A percentile compares a stretch with the other conserved stretches of the same genome.
phyloP scores from a whole-genome alignment of 768 basidiomycete species.

The Russula dissimulans region DNA sequence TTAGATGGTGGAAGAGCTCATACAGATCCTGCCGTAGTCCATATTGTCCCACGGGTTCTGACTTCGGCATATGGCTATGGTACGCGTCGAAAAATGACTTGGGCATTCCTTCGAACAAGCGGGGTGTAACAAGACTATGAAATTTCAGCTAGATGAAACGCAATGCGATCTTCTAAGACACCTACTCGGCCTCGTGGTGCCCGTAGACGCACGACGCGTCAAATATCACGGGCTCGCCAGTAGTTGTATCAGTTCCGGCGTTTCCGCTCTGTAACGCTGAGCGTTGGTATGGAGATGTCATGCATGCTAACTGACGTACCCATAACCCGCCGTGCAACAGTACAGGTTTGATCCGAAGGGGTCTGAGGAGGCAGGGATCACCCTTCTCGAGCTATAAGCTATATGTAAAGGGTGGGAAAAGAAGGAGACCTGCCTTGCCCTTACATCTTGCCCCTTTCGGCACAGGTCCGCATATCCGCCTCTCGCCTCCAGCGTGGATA shows the following conservation, averaged over 20 bases:
- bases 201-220: constrained; percentile 76
- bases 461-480: constrained; percentile 39
- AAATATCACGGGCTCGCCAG: constrained; percentile 57
- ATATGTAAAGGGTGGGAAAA: not conserved
- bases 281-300: not conserved
- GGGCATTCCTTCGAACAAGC: constrained; percentile 73
- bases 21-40: constrained; percentile 58
- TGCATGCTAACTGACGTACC: constrained; percentile 35
- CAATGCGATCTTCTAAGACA: not conserved
- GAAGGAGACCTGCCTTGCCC: constrained; percentile 29
- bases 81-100: constrained; percentile 54
- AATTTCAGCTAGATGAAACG: not conserved
- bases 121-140: constrained; percentile 60
- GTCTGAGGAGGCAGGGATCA: constrained; percentile 59
- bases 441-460: constrained; percentile 42
- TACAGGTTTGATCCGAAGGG: constrained; percentile 52
- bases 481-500: constrained; percentile 35
- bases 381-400: not conserved
- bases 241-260: constrained; percentile 46
- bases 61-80: constrained; percentile 51
- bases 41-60: constrained; percentile 58
- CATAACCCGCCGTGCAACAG: constrained; percentile 75
- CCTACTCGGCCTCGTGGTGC: constrained; percentile 76
- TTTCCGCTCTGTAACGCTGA: constrained; percentile 54
- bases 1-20: constrained; percentile 73